A percentile compares a stretch with the other conserved stretches of the same genome.
Evolutionary conservation across 768 basidiomycete genomes (phyloP).

Genomic region (Brasilioporus rufonigricans): DNA sequence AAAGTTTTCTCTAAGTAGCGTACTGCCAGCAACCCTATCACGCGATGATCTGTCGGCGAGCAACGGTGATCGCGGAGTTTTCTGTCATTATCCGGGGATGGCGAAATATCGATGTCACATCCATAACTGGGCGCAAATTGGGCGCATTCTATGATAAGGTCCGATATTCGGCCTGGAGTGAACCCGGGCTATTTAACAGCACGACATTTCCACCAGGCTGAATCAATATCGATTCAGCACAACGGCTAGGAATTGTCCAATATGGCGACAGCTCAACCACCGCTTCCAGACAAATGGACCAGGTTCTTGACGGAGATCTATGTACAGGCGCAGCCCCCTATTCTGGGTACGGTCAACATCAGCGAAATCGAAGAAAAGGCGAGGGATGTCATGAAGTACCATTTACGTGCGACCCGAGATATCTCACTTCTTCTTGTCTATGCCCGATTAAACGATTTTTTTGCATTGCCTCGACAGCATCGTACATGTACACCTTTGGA

Average conservation of each 20-base stretch:
- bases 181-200: neutral
- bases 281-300: slow-evolving; percentile 26
- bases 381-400: slow-evolving; percentile 56
- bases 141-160: neutral
- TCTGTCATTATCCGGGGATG: neutral
- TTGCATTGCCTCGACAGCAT: slow-evolving; percentile 46
- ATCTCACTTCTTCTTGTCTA: neutral
- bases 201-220: neutral
- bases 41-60: neutral
- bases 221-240: neutral
- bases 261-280: slow-evolving; percentile 12
- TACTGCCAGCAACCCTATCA: neutral
- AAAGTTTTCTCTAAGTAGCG: neutral
- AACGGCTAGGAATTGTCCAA: neutral
- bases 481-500: slow-evolving; percentile 75
- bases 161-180: neutral
- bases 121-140: neutral
- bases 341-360: slow-evolving; percentile 57
- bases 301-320: slow-evolving; percentile 27
- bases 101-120: neutral
- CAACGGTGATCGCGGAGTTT: neutral
- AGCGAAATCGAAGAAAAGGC: slow-evolving; percentile 68
- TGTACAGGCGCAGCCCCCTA: slow-evolving; percentile 11
- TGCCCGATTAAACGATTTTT: neutral
- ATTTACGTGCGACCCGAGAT: slow-evolving; percentile 42